A percentile compares a stretch with the other conserved stretches of the same genome.
Conservation (phyloP, 73 alveolate species). For the Paramecium octaurelia region DNA sequence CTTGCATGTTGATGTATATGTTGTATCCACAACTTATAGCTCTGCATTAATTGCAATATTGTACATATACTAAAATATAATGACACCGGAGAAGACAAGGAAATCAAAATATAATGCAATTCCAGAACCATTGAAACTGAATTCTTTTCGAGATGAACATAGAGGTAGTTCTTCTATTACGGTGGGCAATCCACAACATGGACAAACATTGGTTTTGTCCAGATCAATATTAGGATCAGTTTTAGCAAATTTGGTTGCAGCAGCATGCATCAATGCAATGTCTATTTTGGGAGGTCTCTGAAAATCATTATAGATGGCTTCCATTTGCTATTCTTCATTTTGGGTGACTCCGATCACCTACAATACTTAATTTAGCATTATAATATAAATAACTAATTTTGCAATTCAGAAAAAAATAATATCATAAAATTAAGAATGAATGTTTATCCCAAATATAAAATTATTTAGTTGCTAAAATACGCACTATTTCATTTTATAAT, state of each 20-base stretch:
- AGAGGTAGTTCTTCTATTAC: background rate
- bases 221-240: slow-evolving; percentile 28
- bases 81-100: background rate
- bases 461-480: background rate
- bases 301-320: background rate
- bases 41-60: background rate
- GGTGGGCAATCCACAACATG: slow-evolving; percentile 37
- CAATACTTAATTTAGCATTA: background rate
- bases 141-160: background rate
- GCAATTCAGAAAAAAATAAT: background rate
- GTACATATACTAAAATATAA: background rate
- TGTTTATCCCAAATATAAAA: background rate
- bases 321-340: background rate
- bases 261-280: slow-evolving; percentile 25
- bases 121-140: slow-evolving; percentile 37
- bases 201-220: slow-evolving; percentile 24
- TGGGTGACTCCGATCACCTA: background rate
- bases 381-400: background rate
- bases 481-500: background rate
- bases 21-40: background rate
- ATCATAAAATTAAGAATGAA: background rate
- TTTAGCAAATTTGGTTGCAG: background rate
- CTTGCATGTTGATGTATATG: background rate
- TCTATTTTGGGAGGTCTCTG: slow-evolving; percentile 26
- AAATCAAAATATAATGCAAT: background rate